A percentile compares a stretch with the other conserved stretches of the same genome.
phyloP scores from a whole-genome alignment of 2,329 filamentous ascomycete species.

The Exophiala viscosa region DNA sequence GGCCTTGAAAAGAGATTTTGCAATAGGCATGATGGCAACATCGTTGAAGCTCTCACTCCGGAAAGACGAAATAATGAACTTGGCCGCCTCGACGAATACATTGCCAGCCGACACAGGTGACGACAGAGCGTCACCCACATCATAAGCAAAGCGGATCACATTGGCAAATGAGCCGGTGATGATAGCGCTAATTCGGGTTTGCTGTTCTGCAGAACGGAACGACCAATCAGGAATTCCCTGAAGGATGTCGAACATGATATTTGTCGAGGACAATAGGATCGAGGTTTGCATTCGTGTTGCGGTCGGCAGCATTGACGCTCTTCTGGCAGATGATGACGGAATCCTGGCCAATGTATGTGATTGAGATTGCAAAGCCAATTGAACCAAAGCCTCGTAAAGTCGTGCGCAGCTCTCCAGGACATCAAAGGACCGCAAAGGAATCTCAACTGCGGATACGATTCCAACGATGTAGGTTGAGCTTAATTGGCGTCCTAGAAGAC shows the following conservation, averaged over 20 bases:
- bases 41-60: slow-evolving; percentile 66
- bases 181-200: slow-evolving; percentile 63
- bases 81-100: slow-evolving; percentile 67
- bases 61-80: slow-evolving; percentile 73
- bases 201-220: slow-evolving; percentile 66
- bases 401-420: slow-evolving; percentile 71
- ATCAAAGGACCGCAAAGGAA: slow-evolving; percentile 70
- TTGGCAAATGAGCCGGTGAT: slow-evolving; percentile 69
- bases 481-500: slow-evolving; percentile 71
- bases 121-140: slow-evolving; percentile 61
- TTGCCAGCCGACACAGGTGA: slow-evolving; percentile 53
- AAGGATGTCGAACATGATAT: slow-evolving; percentile 74
- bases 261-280: slow-evolving; percentile 63
- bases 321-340: neutral
- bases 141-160: slow-evolving; percentile 68
- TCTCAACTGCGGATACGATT: slow-evolving; percentile 77
- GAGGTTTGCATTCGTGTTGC: slow-evolving; percentile 53
- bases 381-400: slow-evolving; percentile 70
- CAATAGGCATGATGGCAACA: slow-evolving; percentile 71
- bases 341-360: neutral
- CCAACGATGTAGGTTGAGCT: slow-evolving; percentile 71
- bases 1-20: slow-evolving; percentile 65
- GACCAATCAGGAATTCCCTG: slow-evolving; percentile 85
- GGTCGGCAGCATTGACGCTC: slow-evolving; percentile 2
- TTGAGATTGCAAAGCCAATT: slow-evolving; percentile 61